Evolutionary conservation across 345 rosid species (phyloP).

Genomic region (Euphorbia pulcherrima): DNA sequence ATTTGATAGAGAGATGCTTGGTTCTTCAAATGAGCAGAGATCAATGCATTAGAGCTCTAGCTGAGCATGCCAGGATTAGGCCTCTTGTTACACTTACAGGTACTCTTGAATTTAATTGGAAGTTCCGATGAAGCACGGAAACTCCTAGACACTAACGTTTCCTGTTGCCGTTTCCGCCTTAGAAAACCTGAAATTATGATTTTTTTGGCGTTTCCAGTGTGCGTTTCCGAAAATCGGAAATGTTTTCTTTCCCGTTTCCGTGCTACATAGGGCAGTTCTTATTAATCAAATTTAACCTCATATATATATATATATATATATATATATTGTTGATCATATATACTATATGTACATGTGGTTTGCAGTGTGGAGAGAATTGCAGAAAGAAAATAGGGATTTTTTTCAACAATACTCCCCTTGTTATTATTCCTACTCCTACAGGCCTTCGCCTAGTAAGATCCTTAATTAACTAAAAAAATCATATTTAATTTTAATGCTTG

Average conservation of each 20-base stretch:
- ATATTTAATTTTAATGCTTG: too few species aligned
- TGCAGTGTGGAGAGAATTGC: constrained; percentile 78
- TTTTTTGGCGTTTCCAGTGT: too few species aligned
- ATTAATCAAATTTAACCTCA: too few species aligned
- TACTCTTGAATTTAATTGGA: not conserved
- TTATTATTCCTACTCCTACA: constrained; percentile 18
- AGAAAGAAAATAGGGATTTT: constrained; percentile 64
- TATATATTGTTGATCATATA: not conserved
- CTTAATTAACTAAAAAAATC: not conserved
- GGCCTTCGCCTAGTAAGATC: constrained; percentile 41
- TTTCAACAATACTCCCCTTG: constrained; percentile 49
- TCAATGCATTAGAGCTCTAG: constrained; percentile 63
- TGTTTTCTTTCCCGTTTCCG: too few species aligned
- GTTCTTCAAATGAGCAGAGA: constrained; percentile 67
- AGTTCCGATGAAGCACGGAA: too few species aligned
- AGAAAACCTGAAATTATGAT: too few species aligned
- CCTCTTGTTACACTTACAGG: constrained; percentile 73
- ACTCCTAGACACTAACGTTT: too few species aligned
- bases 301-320: not conserved
- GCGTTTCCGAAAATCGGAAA: too few species aligned
- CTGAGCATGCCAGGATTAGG: constrained; percentile 50
- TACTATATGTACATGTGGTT: not conserved
- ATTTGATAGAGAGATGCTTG: constrained; percentile 80
- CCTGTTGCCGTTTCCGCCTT: too few species aligned
- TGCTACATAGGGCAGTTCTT: too few species aligned